Base-by-base conservation (phyloP, 306 rosid genomes). In the Glycine latifolia region DNA sequence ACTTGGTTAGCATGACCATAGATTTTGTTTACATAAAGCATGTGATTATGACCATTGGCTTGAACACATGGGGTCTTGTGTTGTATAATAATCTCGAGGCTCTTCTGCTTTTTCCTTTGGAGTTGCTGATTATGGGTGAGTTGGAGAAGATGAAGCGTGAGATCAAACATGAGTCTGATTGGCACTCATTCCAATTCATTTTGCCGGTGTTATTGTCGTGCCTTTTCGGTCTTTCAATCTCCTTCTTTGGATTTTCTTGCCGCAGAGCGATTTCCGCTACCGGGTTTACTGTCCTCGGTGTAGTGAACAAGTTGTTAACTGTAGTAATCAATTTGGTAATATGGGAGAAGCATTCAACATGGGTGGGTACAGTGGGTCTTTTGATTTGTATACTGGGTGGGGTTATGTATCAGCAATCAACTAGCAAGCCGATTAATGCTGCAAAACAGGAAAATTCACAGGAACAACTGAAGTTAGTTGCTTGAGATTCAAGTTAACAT, bases 221-320 rank as follows among this genome's bases (percentile, higher is more conserved):
- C 75, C 78, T 93, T 81, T 91, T 93, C 20, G 95, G 97, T 49
- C 73, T 93, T 31, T 77, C 95, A 0, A 93, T 94, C 75, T 94
- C 98, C 65, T 94, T 94, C 92, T 93, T 93, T 17, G 97, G 97
- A 67, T 93, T 93, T 74, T 93, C 97, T 16, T 93, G 97, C 81
- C 97, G 97, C 68, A 87, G 88, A 84, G 91, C 97, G 0, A 93
- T 93, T 59, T 93, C 94, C 50, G 96, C 96, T 0, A 93, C 95
- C 0, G 94, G 97, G 1, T 91, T 93, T 79, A 93, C 97, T 16
- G 97, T 93, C 73, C 97, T 93, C 13, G 97, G 97, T 9, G 89
- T 93, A 78, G 96, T 93, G 71, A 93, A 93, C 86, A 93, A 93
- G 87, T 80, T 93, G 62, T 85, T 93, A 70, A 93, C 97, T 0